These are phyloP conservation scores for Kernera saxatilis DNA, from an alignment of 345 rosid genomes.

Conservation along the genomic window DNA sequence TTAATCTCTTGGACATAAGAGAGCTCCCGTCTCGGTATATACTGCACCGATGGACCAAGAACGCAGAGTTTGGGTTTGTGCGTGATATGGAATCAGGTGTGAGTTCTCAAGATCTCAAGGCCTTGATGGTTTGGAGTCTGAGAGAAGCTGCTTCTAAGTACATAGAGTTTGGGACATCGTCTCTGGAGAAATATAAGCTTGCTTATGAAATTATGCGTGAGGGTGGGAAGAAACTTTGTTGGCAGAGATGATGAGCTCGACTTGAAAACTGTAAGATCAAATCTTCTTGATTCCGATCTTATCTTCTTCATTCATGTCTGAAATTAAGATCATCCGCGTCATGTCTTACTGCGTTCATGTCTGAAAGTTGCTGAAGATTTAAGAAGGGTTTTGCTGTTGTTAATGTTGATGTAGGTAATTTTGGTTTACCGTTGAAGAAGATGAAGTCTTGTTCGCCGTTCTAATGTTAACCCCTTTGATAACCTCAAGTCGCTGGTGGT, in stretches of 20 bases:
- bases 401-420: constrained; percentile 6
- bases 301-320: not conserved
- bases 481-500: not conserved
- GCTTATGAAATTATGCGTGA: constrained; percentile 80
- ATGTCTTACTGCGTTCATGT: not conserved
- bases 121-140: constrained; percentile 82
- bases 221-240: constrained; percentile 72
- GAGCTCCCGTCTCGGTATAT: constrained; percentile 72
- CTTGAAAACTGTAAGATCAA: constrained; percentile 21
- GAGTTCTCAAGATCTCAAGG: constrained; percentile 55
- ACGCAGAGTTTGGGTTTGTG: constrained; percentile 64
- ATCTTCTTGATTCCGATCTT: not conserved
- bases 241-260: constrained; percentile 45
- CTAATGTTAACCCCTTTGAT: constrained; percentile 4
- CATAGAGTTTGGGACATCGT: constrained; percentile 61
- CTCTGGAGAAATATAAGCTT: constrained; percentile 70
- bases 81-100: constrained; percentile 52
- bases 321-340: not conserved
- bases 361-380: not conserved
- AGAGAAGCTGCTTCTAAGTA: constrained; percentile 81
- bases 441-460: constrained; percentile 1
- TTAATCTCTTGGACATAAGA: constrained; percentile 55
- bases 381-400: not conserved
- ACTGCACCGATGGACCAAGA: constrained; percentile 81
- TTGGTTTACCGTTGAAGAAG: not conserved